Evolutionary conservation across 371 early-diverging fungal genomes (phyloP), one percentile per base, ranked within the genome.

Genomic region (Aphelidium insulamus): DNA sequence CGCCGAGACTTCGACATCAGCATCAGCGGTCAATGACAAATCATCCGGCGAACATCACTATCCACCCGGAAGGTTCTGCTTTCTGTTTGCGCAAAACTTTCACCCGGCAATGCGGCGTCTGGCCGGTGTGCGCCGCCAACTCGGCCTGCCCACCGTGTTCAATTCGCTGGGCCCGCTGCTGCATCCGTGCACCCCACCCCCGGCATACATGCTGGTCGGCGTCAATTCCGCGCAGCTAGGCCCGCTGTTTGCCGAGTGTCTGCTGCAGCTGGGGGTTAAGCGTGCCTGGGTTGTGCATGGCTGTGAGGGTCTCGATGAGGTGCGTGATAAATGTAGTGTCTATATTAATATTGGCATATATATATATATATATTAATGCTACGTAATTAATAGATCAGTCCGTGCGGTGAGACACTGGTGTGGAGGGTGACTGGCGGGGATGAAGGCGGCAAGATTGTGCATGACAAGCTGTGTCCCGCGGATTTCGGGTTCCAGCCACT

Each of bases 81-180:
- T 94, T 46, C 48, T 94, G 36, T 91, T 86, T 45, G 70, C 92
- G 10, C 84, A 77, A 45, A 68, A 57, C 0, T 94, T 78, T 47
- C 90, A 94, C 46, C 87, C 91, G 10, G 72, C 83, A 25, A 81
- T 90, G 86, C 72, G 70, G 32, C 55, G 72, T 30, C 72, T 86
- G 15, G 77, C 83, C 5, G 45, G 45, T 15, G 50, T 76, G 7
- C 62, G 95, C 18, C 69, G 68, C 25, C 85, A 94, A 43, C 55
- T 91, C n/a, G 91, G 85, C 17, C 55, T 91, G 5, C 80, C 85
- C 8, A 84, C 92, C 0, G 71, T 88, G 5, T 87, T 94, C 61
- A 94, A 91, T 42, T 45, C 85, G n/a, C 59, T 91, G 17, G 95
- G 95, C 0, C 95, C 92, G 2, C 59, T 91, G 53, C 72, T 63